Evolutionary conservation across 2,329 filamentous ascomycete genomes (phyloP), one percentile per base, ranked within the genome.

Genomic region (Exserohilum rostratum): DNA sequence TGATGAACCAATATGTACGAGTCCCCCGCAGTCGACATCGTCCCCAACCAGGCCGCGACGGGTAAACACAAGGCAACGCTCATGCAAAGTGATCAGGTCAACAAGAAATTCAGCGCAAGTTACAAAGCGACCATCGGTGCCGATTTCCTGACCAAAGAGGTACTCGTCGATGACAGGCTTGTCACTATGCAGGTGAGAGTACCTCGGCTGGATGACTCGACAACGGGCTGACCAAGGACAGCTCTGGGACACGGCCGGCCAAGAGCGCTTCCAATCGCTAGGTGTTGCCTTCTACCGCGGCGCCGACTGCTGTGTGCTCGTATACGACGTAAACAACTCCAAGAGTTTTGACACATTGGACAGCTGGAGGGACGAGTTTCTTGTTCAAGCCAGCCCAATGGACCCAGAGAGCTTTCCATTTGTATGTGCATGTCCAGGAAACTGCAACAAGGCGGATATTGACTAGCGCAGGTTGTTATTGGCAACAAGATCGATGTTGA

Each of bases 1-100:
- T 99, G 86, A 99, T 99, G 95, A 99, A 99, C 82, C 95, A 99
- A 98, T 99, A 98, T 90, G 95, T 98, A 87, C 77, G 90, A 69
- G 53, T 5, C 48, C 29, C 55, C 46, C 33, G 47, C 49, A 2
- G 25, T 33, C 33, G 45, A 47, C 34, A 25, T 33, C 29, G 17
- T 4, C 5, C 11, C 35, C 10, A 38, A 5, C 13, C 20, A 34
- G n/a, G 5, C 6, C 25, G 12, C 46, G 27, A 13, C 13, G 38
- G 10, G n/a, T 12, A 5, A 12, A 2, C 7, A 18, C 25, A 12
- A 6, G 18, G 5, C 10, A 10, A 33, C 12, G 55, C 65, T 69
- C 31, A 68, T 47, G 50, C 50, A 17, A n/a, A 2, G 5, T 13
- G 13, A 20, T 35, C 66, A 98, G 93, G 93, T 99, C 85, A 99